Evolutionary conservation across 1,139 yeast species (phyloP), one percentile per base, ranked within the genome.

Genomic region (Debaryomyces subglobosus): DNA sequence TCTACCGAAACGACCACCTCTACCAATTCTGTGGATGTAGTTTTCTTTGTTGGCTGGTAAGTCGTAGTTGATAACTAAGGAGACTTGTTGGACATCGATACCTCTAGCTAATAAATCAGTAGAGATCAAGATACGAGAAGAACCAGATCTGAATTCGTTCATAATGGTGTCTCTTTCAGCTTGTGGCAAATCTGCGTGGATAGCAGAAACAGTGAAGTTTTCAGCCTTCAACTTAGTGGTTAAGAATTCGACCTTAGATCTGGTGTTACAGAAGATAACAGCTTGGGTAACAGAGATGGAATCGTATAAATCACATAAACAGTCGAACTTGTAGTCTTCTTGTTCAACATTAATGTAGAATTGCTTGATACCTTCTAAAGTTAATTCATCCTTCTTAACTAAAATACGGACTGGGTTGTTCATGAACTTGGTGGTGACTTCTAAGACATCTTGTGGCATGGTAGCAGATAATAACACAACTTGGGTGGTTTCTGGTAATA

Each of bases 1-100:
- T 79, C 99, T 86, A 82, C 99, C 99, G 82, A 94, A 94, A 82
- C 99, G 94, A 81, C 99, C 99, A 82, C 97, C 96, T 84, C 99
- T 89, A 85, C 99, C 99, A 68, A 94, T 94, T 86, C 99, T 88
- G 83, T 94, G 99, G 70, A 94, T 90, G 77, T 94, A 94, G 87
- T 94, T 92, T 79, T 94, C 98, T 77, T 91, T 89, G 86, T 92
- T 90, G 68, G 91, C 81, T 65, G 99, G 99, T 74, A 94, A 82
- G 74, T 94, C 99, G 81, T 89, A 94, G 86, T 94, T 94, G 74
- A 94, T 92, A 67, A 94, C 99, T 69, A 94, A 82, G 49, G 98
- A 92, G 59, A 94, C 98, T 79, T 94, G 99, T 83, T 94, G 99
- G 60, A 94, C 97, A 79, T 94, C 99, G 65, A 94, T 92, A 86